These are phyloP conservation scores for Juglanconis sp. DNA, from an alignment of 2,329 filamentous ascomycete species.

Conservation along the genomic window DNA sequence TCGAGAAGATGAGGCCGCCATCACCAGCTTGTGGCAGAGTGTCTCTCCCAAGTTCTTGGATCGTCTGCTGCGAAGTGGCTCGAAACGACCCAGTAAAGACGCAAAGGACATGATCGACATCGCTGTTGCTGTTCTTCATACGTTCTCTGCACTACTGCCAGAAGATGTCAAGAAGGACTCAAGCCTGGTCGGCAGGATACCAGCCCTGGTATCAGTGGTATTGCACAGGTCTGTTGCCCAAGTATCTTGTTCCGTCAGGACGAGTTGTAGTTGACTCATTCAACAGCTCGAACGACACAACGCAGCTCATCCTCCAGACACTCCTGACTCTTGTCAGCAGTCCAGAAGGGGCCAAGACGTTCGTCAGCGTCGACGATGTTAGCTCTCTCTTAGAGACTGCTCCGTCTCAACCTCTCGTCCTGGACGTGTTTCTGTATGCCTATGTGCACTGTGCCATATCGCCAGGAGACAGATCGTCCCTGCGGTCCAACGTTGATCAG, in stretches of 20 bases:
- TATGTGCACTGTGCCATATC: constrained; percentile 50
- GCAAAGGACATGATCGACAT: constrained; percentile 60
- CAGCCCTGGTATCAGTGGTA: constrained; percentile 50
- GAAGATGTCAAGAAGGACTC: constrained; percentile 39
- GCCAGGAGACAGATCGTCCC: constrained; percentile 26
- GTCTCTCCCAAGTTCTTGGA: constrained; percentile 63
- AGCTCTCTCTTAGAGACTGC: constrained; percentile 56
- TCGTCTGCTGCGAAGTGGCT: constrained; percentile 56
- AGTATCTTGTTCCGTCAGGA: background rate
- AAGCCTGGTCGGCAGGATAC: constrained; percentile 52
- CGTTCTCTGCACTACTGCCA: constrained; percentile 57
- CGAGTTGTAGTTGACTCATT: constrained; percentile 10
- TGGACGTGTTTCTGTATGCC: constrained; percentile 54
- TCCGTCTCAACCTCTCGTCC: constrained; percentile 47
- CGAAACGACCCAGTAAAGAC: constrained; percentile 36
- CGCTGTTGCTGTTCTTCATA: constrained; percentile 60
- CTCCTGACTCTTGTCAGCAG: constrained; percentile 54
- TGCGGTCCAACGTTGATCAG: constrained; percentile 42
- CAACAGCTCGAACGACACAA: constrained; percentile 50
- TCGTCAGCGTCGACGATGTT: constrained; percentile 49
- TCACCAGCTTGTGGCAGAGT: constrained; percentile 55
- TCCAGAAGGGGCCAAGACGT: constrained; percentile 45
- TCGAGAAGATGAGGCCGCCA: constrained; percentile 41
- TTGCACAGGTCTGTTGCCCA: constrained; percentile 46
- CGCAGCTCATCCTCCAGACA: constrained; percentile 52